Evolutionary conservation across 2,329 filamentous ascomycete species (phyloP).

Genomic region (Byssochlamys sp.): DNA sequence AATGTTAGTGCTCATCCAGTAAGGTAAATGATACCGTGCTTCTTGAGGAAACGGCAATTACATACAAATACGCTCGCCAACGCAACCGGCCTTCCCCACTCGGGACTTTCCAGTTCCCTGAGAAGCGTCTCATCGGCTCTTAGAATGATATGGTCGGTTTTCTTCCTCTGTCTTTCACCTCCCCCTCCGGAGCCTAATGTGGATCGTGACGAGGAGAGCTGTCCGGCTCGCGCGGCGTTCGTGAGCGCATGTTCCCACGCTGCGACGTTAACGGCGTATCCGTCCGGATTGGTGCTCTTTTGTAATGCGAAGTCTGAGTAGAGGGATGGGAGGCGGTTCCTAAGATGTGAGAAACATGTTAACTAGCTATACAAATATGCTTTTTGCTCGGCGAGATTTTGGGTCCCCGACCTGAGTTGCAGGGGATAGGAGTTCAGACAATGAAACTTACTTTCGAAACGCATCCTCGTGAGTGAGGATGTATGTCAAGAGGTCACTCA

Average conservation of each 20-base stretch:
- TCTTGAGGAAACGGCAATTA: slow-evolving; percentile 3
- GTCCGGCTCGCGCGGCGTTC: slow-evolving; percentile 57
- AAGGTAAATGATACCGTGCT: background rate
- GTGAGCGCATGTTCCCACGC: slow-evolving; percentile 70
- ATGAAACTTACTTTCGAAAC: slow-evolving; percentile 44
- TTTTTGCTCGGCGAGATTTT: background rate
- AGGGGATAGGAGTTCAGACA: background rate
- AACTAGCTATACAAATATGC: slow-evolving; percentile 1
- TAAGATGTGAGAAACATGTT: slow-evolving; percentile 23
- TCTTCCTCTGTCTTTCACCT: slow-evolving; percentile 10
- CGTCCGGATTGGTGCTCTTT: slow-evolving; percentile 68
- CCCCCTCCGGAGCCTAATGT: background rate
- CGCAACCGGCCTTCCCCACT: slow-evolving; percentile 72
- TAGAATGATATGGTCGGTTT: slow-evolving; percentile 42
- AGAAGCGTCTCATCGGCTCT: slow-evolving; percentile 54
- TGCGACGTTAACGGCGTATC: slow-evolving; percentile 67
- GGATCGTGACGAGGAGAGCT: slow-evolving; percentile 29
- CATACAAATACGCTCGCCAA: slow-evolving; percentile 63
- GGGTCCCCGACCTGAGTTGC: background rate
- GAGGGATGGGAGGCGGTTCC: slow-evolving; percentile 69
- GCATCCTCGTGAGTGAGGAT: slow-evolving; percentile 52
- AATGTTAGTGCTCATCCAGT: background rate
- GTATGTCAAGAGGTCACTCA: slow-evolving; percentile 58
- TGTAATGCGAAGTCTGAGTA: slow-evolving; percentile 79
- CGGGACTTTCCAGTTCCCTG: slow-evolving; percentile 60